These are phyloP conservation scores for Dentipellis fragilis DNA, from an alignment of 768 basidiomycete genomes.

Conservation along the genomic window DNA sequence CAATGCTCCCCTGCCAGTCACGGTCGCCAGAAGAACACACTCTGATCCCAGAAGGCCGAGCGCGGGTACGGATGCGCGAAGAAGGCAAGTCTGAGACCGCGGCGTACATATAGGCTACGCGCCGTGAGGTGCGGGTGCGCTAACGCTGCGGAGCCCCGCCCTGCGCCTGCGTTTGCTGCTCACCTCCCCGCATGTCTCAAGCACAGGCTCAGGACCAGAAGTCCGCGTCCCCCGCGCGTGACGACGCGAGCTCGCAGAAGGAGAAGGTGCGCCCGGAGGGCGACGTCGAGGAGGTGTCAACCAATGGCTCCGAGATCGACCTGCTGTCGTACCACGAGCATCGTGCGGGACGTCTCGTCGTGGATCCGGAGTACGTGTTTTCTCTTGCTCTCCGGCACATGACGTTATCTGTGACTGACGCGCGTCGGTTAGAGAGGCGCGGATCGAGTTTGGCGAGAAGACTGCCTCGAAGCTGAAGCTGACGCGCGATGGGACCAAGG, in stretches of 20 bases:
- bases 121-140: neutral
- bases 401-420: neutral
- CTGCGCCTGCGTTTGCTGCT: neutral
- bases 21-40: too few relatives aligned
- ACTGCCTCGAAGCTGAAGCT: constrained; percentile 49
- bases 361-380: constrained; percentile 45
- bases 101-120: neutral
- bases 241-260: neutral
- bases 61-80: too few relatives aligned
- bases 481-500: constrained; percentile 42
- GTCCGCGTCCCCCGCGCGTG: neutral
- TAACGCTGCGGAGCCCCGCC: neutral
- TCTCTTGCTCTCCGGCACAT: neutral
- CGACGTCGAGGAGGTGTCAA: neutral
- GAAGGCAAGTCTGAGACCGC: too few relatives aligned
- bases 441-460: constrained; percentile 47
- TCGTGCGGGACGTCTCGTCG: constrained; percentile 46
- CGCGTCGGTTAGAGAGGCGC: constrained; percentile 38
- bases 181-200: neutral
- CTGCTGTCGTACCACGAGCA: constrained; percentile 38
- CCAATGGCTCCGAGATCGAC: constrained; percentile 19
- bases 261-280: neutral
- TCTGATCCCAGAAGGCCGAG: too few relatives aligned
- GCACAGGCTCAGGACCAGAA: neutral
- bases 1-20: too few relatives aligned